Percentiles rank a stretch among this genome's conserved stretches.
Evolutionary conservation across 2,329 filamentous ascomycete genomes (phyloP).

Genomic region (Arachnomyces sp.): DNA sequence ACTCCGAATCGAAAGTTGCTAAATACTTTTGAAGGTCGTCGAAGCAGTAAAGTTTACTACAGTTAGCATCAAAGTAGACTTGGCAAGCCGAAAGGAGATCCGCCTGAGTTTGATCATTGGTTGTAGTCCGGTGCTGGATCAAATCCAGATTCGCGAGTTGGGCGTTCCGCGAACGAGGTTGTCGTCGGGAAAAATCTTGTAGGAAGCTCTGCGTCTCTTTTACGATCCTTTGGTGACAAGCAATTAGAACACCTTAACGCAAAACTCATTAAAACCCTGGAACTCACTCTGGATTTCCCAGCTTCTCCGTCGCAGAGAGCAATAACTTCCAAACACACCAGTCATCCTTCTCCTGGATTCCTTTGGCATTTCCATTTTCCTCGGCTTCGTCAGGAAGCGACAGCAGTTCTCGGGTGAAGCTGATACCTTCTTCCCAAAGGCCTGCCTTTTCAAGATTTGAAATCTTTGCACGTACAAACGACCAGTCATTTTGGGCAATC

Average conservation of each 20-base stretch:
- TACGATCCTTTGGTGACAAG: slow-evolving; percentile 20
- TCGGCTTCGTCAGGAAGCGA: slow-evolving; percentile 23
- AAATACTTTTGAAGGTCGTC: slow-evolving; percentile 34
- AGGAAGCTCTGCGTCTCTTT: slow-evolving; percentile 26
- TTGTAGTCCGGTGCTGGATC: slow-evolving; percentile 18
- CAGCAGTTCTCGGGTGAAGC: slow-evolving; percentile 31
- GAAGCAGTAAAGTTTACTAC: slow-evolving; percentile 39
- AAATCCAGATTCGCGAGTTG: slow-evolving; percentile 31
- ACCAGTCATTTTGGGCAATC: slow-evolving; percentile 38
- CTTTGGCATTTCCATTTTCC: slow-evolving; percentile 15
- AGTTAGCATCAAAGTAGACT: slow-evolving; percentile 34
- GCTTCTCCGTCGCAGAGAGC: slow-evolving; percentile 25
- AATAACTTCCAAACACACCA: slow-evolving; percentile 41
- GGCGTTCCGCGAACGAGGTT: slow-evolving; percentile 36
- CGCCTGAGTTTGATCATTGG: slow-evolving; percentile 18
- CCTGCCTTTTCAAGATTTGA: slow-evolving; percentile 29
- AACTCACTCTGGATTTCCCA: slow-evolving; percentile 28
- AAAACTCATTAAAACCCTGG: not conserved
- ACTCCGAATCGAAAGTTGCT: slow-evolving; percentile 20
- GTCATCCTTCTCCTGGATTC: slow-evolving; percentile 34
- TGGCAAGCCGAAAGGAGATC: slow-evolving; percentile 32
- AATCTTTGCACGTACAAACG: slow-evolving; percentile 33
- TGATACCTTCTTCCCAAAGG: slow-evolving; percentile 32
- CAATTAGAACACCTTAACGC: not conserved
- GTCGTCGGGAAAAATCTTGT: slow-evolving; percentile 24